phyloP scores from a whole-genome alignment of 1,284 basidiomycete species.

The Tetrapyrgos nigripes region DNA sequence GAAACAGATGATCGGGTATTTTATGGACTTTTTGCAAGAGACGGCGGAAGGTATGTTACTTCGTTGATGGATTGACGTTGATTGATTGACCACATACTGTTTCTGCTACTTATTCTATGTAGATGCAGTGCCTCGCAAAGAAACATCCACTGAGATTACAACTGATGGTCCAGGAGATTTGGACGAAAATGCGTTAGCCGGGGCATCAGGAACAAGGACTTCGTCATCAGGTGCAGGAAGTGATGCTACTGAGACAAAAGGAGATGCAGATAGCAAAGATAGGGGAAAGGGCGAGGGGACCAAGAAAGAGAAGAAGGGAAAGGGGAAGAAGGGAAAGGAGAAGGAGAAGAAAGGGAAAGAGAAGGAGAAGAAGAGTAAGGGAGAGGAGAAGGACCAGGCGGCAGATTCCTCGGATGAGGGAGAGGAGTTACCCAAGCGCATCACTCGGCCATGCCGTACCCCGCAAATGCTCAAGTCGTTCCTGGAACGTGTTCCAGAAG shows the following conservation, averaged over 20 bases:
- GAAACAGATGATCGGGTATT: not conserved
- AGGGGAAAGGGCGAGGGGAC: no score
- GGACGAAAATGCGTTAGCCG: not conserved
- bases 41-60: not conserved
- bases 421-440: not conserved
- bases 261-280: no score
- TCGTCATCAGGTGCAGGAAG: no score
- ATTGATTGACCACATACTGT: not conserved
- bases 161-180: no score
- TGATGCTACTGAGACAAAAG: no score
- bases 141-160: no score
- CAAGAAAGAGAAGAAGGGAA: not conserved
- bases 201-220: not conserved
- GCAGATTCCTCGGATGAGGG: not conserved
- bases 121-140: not conserved
- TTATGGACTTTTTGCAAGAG: not conserved
- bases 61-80: not conserved
- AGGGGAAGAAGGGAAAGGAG: not conserved
- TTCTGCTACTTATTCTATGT: no score
- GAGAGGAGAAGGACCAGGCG: not conserved
- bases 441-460: not conserved
- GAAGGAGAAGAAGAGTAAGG: not conserved
- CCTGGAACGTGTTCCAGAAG: not conserved
- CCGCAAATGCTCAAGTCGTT: not conserved
- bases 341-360: not conserved